Evolutionary conservation across 306 rosid species (phyloP), one percentile per base, ranked within the genome.

Genomic region (Cicer yamashitae): DNA sequence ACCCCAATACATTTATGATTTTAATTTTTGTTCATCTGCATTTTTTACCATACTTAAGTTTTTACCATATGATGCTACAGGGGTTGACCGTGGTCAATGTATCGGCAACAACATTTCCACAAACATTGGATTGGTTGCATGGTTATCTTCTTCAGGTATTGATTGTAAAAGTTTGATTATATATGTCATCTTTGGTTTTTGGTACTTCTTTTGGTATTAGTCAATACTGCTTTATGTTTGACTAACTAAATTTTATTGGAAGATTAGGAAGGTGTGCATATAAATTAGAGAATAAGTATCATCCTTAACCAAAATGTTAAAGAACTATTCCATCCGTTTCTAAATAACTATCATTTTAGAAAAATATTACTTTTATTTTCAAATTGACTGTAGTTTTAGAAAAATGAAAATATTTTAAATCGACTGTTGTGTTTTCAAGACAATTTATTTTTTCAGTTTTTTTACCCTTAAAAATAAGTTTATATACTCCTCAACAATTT

Each of bases 41-140:
- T 50, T 47, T 40, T 48, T 70, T 14, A 43, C 18, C 61, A n/a
- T 54, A 12, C 65, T 38, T 40, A 25, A 9, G n/a, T 56, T 71
- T 15, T 60, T 72, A 18, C 18, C 60, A 13, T 75, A 47, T 78
- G 46, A 56, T 79, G 82, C 75, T 71, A 73, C 85, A 94, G 98
- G 98, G 97, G 74, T 85, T 94, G 85, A 85, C 85, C 4, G 97
- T 89, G 37, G 98, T 88, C 78, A 92, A 85, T 65, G 92, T 91
- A 74, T 90, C 98, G 7, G 91, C 98, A 51, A 90, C 97, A 57
- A 87, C 96, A 72, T 91, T 91, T 86, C 96, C 96, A 17, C 98
- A 92, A 75, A 86, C 96, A 72, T 77, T 94, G 87, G 98, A 94
- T 87, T 89, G 91, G 97, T 86, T 94, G 81, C 96, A 92, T 17